phyloP scores from a whole-genome alignment of 129 eudicot genomes.

The Lactuca saligna region DNA sequence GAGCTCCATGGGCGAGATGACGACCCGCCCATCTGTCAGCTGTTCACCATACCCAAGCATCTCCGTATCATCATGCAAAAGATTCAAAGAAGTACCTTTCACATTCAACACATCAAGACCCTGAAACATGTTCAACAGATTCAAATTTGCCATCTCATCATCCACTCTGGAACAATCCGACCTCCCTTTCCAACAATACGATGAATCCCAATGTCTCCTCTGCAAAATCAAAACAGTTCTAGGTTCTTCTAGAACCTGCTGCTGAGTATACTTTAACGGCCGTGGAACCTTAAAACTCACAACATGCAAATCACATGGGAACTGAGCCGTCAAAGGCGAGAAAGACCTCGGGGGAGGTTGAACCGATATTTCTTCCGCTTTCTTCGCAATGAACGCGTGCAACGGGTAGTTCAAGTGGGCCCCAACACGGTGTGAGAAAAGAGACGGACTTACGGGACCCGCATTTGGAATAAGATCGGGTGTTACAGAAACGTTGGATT shows the following conservation, averaged over 20 bases:
- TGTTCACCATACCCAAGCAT: constrained; percentile 78
- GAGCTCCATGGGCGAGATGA: constrained; percentile 88
- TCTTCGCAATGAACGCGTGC: constrained; percentile 74
- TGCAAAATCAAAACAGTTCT: constrained; percentile 54
- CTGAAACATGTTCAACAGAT: constrained; percentile 68
- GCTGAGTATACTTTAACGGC: constrained; percentile 69
- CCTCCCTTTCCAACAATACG: constrained; percentile 75
- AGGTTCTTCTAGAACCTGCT: constrained; percentile 46
- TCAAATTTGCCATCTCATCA: constrained; percentile 64
- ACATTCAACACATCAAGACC: constrained; percentile 71
- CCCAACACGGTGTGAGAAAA: constrained; percentile 85
- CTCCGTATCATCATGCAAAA: constrained; percentile 86
- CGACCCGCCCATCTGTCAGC: constrained; percentile 64
- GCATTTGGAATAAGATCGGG: constrained; percentile 40
- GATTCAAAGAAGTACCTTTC: constrained; percentile 77
- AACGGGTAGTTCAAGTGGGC: constrained; percentile 85
- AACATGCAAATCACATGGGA: constrained; percentile 91
- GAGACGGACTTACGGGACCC: constrained; percentile 70
- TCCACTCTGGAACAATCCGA: constrained; percentile 67
- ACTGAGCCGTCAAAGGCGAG: constrained; percentile 74
- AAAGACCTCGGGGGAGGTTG: constrained; percentile 89
- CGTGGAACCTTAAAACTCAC: constrained; percentile 85
- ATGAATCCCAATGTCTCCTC: constrained; percentile 81
- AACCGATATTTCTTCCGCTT: constrained; percentile 59
- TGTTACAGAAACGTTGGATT: constrained; percentile 60